Percentiles rank a stretch among this genome's conserved stretches.
These are phyloP conservation scores for Papiliotrema terrestris DNA, from an alignment of 1,284 basidiomycete genomes.

Conservation along the genomic window DNA sequence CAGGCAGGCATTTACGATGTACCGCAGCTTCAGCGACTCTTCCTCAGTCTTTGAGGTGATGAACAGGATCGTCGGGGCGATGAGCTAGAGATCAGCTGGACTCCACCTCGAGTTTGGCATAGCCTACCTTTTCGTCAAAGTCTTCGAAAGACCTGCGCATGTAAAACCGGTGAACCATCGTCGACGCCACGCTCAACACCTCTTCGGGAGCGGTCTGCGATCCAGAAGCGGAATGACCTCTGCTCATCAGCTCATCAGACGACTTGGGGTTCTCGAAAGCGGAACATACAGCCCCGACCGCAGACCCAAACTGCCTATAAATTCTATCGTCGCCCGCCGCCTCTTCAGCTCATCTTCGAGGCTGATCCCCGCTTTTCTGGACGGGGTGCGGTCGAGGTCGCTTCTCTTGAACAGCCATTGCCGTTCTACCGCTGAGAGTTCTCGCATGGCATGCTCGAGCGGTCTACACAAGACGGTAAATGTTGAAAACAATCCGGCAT, in stretches of 20 bases:
- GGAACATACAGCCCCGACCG: conserved; percentile 16
- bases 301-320: conserved; percentile 22
- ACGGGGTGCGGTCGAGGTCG: conserved; percentile 30
- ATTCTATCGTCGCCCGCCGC: conserved; percentile 27
- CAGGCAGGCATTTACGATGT: conserved; percentile 37
- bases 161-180: conserved; percentile 90
- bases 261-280: neutral
- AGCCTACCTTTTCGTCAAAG: conserved; percentile 54
- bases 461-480: too few relatives aligned
- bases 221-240: neutral
- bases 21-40: conserved; percentile 33
- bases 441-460: conserved; percentile 21
- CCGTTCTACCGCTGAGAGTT: conserved; percentile 20
- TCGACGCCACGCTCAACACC: conserved; percentile 71
- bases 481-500: too few relatives aligned
- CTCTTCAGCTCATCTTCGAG: conserved; percentile 27
- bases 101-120: neutral
- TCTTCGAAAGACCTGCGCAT: conserved; percentile 86
- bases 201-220: conserved; percentile 19
- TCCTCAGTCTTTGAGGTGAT: conserved; percentile 73
- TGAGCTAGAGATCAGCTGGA: conserved; percentile 58
- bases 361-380: conserved; percentile 23
- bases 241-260: neutral
- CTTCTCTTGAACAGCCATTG: conserved; percentile 37
- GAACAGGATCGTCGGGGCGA: conserved; percentile 85